phyloP scores from a whole-genome alignment of 2,329 filamentous ascomycete species.

The Iodosphaeria phyllophila region DNA sequence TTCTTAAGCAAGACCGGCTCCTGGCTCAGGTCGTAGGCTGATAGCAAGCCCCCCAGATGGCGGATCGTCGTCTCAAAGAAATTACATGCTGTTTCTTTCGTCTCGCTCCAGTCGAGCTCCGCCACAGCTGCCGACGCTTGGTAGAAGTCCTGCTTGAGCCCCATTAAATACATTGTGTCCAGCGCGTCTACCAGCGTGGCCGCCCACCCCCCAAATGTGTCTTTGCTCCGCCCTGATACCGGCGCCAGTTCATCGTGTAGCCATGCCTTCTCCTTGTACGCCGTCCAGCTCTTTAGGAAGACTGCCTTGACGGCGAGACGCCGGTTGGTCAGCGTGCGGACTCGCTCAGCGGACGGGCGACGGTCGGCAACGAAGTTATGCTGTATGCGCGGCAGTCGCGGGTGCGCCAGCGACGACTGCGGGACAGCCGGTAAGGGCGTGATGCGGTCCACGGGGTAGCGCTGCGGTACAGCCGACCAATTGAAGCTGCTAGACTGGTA shows the following conservation, averaged over 20 bases:
- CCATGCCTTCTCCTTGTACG: constrained; percentile 47
- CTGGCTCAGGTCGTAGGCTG: constrained; percentile 24
- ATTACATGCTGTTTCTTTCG: constrained; percentile 18
- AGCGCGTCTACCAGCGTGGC: constrained; percentile 41
- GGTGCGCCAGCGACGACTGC: no score
- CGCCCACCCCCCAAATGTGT: constrained; percentile 22
- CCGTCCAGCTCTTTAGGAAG: constrained; percentile 36
- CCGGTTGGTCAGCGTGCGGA: neutral
- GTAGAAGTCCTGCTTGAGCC: constrained; percentile 33
- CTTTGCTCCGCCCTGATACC: constrained; percentile 10
- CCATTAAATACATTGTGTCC: constrained; percentile 46
- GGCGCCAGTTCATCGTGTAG: constrained; percentile 30
- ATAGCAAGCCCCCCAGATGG: constrained; percentile 24
- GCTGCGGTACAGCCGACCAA: constrained; percentile 3
- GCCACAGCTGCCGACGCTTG: constrained; percentile 28
- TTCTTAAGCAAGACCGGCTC: constrained; percentile 22
- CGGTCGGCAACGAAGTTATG: constrained; percentile 1
- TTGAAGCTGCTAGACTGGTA: constrained; percentile 4
- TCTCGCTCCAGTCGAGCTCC: constrained; percentile 28
- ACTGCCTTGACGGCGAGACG: constrained; percentile 23
- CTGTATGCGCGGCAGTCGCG: constrained; percentile 3
- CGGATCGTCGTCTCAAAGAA: constrained; percentile 28
- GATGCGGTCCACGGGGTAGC: constrained; percentile 2
- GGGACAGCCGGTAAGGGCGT: constrained; percentile 2
- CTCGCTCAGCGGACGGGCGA: neutral